These are phyloP conservation scores for Lomentospora prolificans DNA, from an alignment of 2,329 filamentous ascomycete genomes.

Conservation along the genomic window DNA sequence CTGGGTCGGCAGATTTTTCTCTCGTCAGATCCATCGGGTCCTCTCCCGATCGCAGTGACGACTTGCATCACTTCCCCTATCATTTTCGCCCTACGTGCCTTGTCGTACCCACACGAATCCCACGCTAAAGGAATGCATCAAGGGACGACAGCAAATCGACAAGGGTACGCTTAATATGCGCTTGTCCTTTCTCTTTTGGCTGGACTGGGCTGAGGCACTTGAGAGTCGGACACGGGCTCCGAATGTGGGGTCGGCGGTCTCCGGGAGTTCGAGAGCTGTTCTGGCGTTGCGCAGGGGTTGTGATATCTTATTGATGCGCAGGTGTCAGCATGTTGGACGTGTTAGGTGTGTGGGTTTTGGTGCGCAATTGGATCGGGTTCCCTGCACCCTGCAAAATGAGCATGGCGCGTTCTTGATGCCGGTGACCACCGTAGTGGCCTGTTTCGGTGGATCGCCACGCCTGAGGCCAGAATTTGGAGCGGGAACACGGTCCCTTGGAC, in stretches of 20 bases:
- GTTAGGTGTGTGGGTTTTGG: too few relatives aligned
- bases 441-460: background rate
- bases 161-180: background rate
- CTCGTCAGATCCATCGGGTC: too few relatives aligned
- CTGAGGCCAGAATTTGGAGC: background rate
- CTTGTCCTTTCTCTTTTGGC: background rate
- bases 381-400: background rate
- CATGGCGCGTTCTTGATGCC: background rate
- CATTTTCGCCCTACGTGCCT: too few relatives aligned
- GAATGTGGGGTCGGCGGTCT: slow-evolving; percentile 2
- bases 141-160: too few relatives aligned
- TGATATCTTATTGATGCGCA: too few relatives aligned
- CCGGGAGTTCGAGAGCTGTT: background rate
- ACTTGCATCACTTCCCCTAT: too few relatives aligned
- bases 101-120: too few relatives aligned
- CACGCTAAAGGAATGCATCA: too few relatives aligned
- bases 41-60: too few relatives aligned
- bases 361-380: background rate
- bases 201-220: background rate
- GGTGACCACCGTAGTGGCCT: background rate
- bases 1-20: background rate
- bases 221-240: background rate
- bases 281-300: too few relatives aligned
- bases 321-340: too few relatives aligned
- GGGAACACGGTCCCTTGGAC: background rate